Evolutionary conservation across 2,329 filamentous ascomycete species (phyloP).

Genomic region (Nigrospora osmanthi): DNA sequence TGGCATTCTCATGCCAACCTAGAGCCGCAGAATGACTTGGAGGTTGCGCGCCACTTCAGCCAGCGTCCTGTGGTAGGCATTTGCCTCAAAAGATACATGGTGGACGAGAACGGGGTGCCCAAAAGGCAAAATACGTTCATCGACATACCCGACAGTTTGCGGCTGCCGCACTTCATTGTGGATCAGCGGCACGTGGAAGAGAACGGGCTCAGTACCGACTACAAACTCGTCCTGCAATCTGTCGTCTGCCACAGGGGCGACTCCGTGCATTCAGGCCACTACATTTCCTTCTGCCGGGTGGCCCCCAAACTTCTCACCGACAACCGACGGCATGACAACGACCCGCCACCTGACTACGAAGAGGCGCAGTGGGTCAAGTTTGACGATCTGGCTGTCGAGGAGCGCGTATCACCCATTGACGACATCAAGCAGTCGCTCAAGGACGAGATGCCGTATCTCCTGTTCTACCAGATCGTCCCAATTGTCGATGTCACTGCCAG

Average conservation of each 20-base stretch:
- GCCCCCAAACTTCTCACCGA: slow-evolving; percentile 55
- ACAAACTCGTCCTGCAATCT: slow-evolving; percentile 86
- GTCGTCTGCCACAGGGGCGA: slow-evolving; percentile 87
- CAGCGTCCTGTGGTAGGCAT: slow-evolving; percentile 83
- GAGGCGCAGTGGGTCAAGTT: slow-evolving; percentile 83
- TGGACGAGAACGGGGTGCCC: slow-evolving; percentile 61
- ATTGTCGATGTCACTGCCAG: slow-evolving; percentile 60
- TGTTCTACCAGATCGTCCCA: slow-evolving; percentile 92
- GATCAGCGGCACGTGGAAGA: slow-evolving; percentile 61
- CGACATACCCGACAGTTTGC: slow-evolving; percentile 76
- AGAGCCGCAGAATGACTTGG: slow-evolving; percentile 57
- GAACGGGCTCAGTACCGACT: slow-evolving; percentile 73
- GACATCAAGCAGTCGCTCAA: slow-evolving; percentile 69
- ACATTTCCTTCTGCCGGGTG: slow-evolving; percentile 76
- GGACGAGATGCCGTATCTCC: slow-evolving; percentile 84
- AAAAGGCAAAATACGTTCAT: slow-evolving; percentile 73
- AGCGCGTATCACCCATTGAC: slow-evolving; percentile 68
- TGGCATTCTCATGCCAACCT: slow-evolving; percentile 66
- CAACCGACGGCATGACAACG: slow-evolving; percentile 46
- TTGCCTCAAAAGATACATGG: slow-evolving; percentile 83
- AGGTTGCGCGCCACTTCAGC: slow-evolving; percentile 84
- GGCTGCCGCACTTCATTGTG: slow-evolving; percentile 84
- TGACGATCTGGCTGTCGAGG: slow-evolving; percentile 67
- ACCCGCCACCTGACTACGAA: slow-evolving; percentile 57
- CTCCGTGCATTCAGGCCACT: slow-evolving; percentile 83